Conservation (phyloP, 2,329 filamentous ascomycete genomes). For the Claviceps sp. region DNA sequence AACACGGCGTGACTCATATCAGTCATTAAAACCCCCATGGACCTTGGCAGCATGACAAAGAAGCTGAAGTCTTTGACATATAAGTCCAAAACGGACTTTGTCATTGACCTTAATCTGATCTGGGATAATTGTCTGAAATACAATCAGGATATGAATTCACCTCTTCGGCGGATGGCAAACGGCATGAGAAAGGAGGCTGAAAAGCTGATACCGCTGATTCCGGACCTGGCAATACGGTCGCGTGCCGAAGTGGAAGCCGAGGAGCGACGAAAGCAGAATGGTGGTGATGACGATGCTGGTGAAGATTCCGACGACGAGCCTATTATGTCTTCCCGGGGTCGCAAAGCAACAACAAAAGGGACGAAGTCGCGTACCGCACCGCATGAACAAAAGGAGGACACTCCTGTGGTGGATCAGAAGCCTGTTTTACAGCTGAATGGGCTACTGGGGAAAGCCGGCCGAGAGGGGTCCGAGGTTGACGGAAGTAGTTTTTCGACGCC, state of each 20-base stretch:
- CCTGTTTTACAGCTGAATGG: slow-evolving; percentile 56
- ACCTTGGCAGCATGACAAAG: slow-evolving; percentile 95
- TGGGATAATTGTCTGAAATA: slow-evolving; percentile 97
- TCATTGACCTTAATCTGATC: slow-evolving; percentile 83
- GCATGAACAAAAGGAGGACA: slow-evolving; percentile 62
- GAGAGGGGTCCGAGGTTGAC: slow-evolving; percentile 71
- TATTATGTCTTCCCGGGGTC: slow-evolving; percentile 92
- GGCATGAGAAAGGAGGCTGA: slow-evolving; percentile 97
- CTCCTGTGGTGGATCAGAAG: slow-evolving; percentile 63
- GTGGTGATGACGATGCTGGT: slow-evolving; percentile 65
- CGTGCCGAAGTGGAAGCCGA: slow-evolving; percentile 90
- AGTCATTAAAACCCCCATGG: slow-evolving; percentile 97
- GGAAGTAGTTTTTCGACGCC: slow-evolving; percentile 79
- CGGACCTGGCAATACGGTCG: slow-evolving; percentile 79
- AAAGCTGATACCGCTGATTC: slow-evolving; percentile 88
- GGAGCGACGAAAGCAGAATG: slow-evolving; percentile 71
- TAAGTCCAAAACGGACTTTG: slow-evolving; percentile 88
- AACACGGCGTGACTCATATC: slow-evolving; percentile 9
- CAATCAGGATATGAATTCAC: slow-evolving; percentile 80
- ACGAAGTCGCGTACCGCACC: slow-evolving; percentile 64
- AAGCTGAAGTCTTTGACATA: slow-evolving; percentile 73
- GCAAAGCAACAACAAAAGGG: slow-evolving; percentile 68
- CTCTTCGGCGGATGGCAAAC: slow-evolving; percentile 80
- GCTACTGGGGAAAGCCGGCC: slow-evolving; percentile 40
- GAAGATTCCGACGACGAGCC: slow-evolving; percentile 96